A percentile compares a stretch with the other conserved stretches of the same genome.
Conservation (phyloP, 768 basidiomycete species). For the Floccularia luteovirens region DNA sequence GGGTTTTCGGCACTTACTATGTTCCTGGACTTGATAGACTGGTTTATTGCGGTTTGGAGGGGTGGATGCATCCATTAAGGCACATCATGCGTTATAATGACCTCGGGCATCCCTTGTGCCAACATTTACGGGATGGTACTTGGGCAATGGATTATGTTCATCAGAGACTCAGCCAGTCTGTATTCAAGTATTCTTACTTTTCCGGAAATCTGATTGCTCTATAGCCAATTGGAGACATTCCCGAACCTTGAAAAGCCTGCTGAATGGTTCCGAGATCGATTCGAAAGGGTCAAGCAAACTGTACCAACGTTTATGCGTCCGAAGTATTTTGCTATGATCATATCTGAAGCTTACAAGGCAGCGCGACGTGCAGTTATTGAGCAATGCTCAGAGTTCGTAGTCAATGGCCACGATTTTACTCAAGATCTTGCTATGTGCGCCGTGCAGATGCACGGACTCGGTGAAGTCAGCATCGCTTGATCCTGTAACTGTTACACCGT, state of each 20-base stretch:
- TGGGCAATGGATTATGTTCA: slow-evolving; percentile 93
- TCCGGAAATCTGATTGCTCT: background rate
- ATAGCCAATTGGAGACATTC: slow-evolving; percentile 51
- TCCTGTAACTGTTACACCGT: slow-evolving; percentile 61
- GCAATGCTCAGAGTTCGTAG: slow-evolving; percentile 83
- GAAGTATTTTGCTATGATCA: slow-evolving; percentile 90
- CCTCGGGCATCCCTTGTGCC: slow-evolving; percentile 87
- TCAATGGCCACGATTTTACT: slow-evolving; percentile 80
- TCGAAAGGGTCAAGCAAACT: slow-evolving; percentile 66
- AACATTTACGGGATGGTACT: slow-evolving; percentile 75
- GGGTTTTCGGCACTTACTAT: slow-evolving; percentile 76
- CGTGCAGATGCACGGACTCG: slow-evolving; percentile 84
- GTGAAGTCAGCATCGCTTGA: slow-evolving; percentile 89
- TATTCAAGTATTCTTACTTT: slow-evolving; percentile 22
- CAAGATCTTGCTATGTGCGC: slow-evolving; percentile 84
- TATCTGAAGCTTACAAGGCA: slow-evolving; percentile 90
- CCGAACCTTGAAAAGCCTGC: slow-evolving; percentile 67
- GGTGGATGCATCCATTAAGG: slow-evolving; percentile 90
- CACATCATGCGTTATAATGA: slow-evolving; percentile 88
- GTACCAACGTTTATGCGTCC: slow-evolving; percentile 88
- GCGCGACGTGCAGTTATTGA: slow-evolving; percentile 78
- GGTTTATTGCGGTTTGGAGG: slow-evolving; percentile 91
- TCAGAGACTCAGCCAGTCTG: slow-evolving; percentile 62
- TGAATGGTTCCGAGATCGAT: slow-evolving; percentile 83
- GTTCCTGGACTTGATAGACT: slow-evolving; percentile 69